Evolutionary conservation across 352 stramenopile genomes (phyloP).

Genomic region (Elongisporangium anandrum): DNA sequence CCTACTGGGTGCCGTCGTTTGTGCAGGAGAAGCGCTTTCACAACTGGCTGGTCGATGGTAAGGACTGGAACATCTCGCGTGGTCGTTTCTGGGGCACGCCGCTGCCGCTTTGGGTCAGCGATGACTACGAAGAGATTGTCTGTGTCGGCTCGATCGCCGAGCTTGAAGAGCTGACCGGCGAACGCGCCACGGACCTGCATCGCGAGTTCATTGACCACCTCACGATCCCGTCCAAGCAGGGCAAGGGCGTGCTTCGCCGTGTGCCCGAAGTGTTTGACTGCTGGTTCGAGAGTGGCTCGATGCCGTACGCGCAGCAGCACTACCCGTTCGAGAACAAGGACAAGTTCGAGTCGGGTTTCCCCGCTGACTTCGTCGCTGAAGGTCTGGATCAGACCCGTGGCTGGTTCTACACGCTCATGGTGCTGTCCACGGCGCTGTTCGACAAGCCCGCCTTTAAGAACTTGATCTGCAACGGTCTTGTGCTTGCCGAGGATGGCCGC

Average conservation of each 20-base stretch:
- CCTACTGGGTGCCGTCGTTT: slow-evolving; percentile 81
- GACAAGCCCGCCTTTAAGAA: slow-evolving; percentile 99
- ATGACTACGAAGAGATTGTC: slow-evolving; percentile 97
- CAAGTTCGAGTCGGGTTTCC: slow-evolving; percentile 95
- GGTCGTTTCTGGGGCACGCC: slow-evolving; percentile 99
- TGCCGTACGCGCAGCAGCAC: slow-evolving; percentile 99
- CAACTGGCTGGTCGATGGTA: slow-evolving; percentile 98
- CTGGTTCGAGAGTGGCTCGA: slow-evolving; percentile 99
- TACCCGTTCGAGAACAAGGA: slow-evolving; percentile 99
- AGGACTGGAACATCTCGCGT: slow-evolving; percentile 98
- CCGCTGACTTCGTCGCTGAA: slow-evolving; percentile 99
- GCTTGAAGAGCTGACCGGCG: slow-evolving; percentile 93
- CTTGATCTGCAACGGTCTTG: slow-evolving; percentile 98
- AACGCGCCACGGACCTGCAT: slow-evolving; percentile 94
- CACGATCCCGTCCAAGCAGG: slow-evolving; percentile 95
- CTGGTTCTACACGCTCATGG: slow-evolving; percentile 99
- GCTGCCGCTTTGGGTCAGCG: slow-evolving; percentile 97
- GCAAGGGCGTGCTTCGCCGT: slow-evolving; percentile 81
- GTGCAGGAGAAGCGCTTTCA: slow-evolving; percentile 99
- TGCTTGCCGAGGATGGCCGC: slow-evolving; percentile 98
- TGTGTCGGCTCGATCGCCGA: slow-evolving; percentile 96
- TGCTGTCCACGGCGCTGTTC: slow-evolving; percentile 98
- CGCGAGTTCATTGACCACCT: slow-evolving; percentile 98
- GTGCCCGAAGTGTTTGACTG: slow-evolving; percentile 97
- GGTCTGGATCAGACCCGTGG: slow-evolving; percentile 99